Base-by-base conservation (phyloP, 192 early-diverging fungal genomes). In the Rhizophagus prolifer region DNA sequence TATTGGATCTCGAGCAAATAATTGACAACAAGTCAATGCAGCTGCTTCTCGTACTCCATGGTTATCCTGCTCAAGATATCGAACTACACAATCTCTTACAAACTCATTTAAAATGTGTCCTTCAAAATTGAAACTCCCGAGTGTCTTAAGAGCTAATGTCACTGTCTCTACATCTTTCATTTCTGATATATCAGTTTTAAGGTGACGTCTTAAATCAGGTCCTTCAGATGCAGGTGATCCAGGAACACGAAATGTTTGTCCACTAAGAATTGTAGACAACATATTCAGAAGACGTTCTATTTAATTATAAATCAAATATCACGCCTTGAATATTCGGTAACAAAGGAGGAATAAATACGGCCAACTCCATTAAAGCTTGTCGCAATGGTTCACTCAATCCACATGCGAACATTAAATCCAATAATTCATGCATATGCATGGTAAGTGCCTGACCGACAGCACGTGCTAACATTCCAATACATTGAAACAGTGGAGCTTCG, bases 371-470 rank as follows among this genome's bases (percentile, higher is more conserved):
- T 76, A 99, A 83, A 13, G 96, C 92, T 62, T 91, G 85, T n/a
- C 91, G 89, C 65, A 99, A 81, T 38, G 91, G 85, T 63, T 94
- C 90, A 74, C 88, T 95, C 46, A 98, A 83, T 25, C 96, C 96
- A 21, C 90, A 88, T 3, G 91, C 88, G 76, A 99, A 97, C 94
- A 99, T 97, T 70, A 94, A 84, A 71, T 97, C 95, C 61, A 98
- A 77, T 21, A 98, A 79, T 28, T 94, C 94, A 67, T 93, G 91
- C 88, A 97, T 88, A 79, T 96, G 88, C 72, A 93, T 94, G 0
- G 93, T 95, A 62, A 97, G 83, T 7, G 92, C 94, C 46, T 93
- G 94, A n/a, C 95, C 94, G 68, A 98, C 92, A 23, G 96, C 95
- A 12, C 85, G 85, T 1, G 95, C 96, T 58, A 99, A 85, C 88